A percentile compares a stretch with the other conserved stretches of the same genome.
Conservation (phyloP, 768 basidiomycete species). For the Tylopilus rubrobrunneus region DNA sequence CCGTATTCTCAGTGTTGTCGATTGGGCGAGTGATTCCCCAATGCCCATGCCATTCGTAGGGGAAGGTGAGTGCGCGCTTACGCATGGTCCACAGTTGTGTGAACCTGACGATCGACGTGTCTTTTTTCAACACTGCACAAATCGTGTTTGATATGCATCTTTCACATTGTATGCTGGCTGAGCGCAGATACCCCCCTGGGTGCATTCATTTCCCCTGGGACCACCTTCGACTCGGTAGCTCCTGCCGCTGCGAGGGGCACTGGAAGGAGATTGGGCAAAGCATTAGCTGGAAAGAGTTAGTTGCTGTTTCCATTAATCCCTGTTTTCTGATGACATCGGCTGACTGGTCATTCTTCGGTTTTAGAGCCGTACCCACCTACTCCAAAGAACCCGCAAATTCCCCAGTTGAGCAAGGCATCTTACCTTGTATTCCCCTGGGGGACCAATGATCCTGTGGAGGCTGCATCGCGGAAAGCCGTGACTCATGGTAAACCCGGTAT, state of each 20-base stretch:
- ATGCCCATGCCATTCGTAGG: conserved; percentile 26
- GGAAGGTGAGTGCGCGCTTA: conserved; percentile 15
- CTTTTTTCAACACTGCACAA: background rate
- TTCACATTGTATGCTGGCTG: background rate
- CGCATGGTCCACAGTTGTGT: background rate
- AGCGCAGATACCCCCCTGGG: conserved; percentile 16
- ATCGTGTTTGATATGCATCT: background rate
- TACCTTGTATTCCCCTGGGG: conserved; percentile 83
- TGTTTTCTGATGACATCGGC: background rate
- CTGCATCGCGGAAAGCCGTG: conserved; percentile 16
- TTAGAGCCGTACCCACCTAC: conserved; percentile 5
- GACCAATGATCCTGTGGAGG: conserved; percentile 77
- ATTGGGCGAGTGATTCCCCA: conserved; percentile 87
- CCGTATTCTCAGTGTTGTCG: conserved; percentile 82
- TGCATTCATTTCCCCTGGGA: conserved; percentile 23
- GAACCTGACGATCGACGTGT: conserved; percentile 4
- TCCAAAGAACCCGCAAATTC: conserved; percentile 10
- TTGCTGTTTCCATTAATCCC: background rate
- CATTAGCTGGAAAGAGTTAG: conserved; percentile 10
- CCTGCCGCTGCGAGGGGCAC: background rate
- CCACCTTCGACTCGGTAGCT: conserved; percentile 15
- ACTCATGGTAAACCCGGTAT: conserved; percentile 16
- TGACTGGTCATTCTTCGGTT: background rate
- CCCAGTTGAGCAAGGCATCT: conserved; percentile 31
- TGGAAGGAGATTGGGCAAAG: conserved; percentile 14